Percentiles rank a stretch among this genome's conserved stretches.
phyloP scores from a whole-genome alignment of 345 rosid species.

The Toxicodendron radicans region DNA sequence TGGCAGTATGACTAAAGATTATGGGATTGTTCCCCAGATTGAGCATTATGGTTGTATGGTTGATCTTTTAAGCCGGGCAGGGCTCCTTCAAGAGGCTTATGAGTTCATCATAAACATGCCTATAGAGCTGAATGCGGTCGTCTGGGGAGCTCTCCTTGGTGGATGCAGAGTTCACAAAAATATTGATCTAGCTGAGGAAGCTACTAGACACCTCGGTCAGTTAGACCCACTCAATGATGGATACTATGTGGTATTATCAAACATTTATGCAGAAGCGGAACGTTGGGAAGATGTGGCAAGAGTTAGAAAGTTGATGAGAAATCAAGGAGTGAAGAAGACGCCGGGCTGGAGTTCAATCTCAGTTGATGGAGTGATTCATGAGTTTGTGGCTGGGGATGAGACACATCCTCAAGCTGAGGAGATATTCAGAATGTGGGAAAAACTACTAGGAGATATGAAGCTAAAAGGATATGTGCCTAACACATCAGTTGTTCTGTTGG shows the following conservation, averaged over 20 bases:
- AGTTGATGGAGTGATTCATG: constrained; percentile 36
- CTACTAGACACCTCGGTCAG: constrained; percentile 25
- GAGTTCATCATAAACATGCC: constrained; percentile 37
- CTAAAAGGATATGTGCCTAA: constrained; percentile 42
- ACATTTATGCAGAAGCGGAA: constrained; percentile 33
- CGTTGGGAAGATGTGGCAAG: constrained; percentile 37
- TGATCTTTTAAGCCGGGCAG: constrained; percentile 40
- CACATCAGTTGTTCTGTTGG: constrained; percentile 49
- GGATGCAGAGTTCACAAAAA: constrained; percentile 41
- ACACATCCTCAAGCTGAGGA: constrained; percentile 39
- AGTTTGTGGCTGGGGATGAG: constrained; percentile 52
- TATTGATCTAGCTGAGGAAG: constrained; percentile 33
- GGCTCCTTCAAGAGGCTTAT: constrained; percentile 37
- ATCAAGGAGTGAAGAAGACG: constrained; percentile 33
- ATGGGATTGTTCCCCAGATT: constrained; percentile 36
- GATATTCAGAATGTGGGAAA: constrained; percentile 36
- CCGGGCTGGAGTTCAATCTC: constrained; percentile 40
- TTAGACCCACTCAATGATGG: constrained; percentile 35
- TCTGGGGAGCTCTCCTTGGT: constrained; percentile 46
- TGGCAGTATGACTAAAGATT: constrained; percentile 36
- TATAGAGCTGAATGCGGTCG: constrained; percentile 32
- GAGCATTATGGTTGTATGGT: constrained; percentile 54
- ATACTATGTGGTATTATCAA: too few species aligned
- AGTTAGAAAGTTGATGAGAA: constrained; percentile 35
- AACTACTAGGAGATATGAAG: constrained; percentile 39